Base-by-base conservation (phyloP, 768 basidiomycete genomes). In the Boletus patriciae region DNA sequence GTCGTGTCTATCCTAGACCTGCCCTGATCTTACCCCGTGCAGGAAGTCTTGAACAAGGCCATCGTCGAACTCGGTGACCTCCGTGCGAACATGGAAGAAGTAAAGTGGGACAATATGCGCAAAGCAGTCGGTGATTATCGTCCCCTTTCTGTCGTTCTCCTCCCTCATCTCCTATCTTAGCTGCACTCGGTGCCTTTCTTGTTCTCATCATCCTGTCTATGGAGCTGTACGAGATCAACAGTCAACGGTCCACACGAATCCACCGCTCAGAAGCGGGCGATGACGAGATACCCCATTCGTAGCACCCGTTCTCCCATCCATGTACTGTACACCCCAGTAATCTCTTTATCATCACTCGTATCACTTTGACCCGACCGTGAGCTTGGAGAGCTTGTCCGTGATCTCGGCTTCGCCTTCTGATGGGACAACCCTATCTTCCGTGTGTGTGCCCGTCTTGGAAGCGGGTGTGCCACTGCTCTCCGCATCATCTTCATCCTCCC, bases 61-160 rank as follows among this genome's bases (percentile, higher is more conserved):
- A 78, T 92, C 50, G 83, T 93, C 47, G 79, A 73, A 47, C 74
- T 92, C 46, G 89, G 90, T 57, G 92, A 93, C 64, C 78, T 92
- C 44, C 83, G 90, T 15, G 88, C 91, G 2, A 82, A 80, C 50
- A 87, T 92, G 53, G 92, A 94, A 69, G 90, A 92, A 64, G 85
- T 88, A 33, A 90, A 87, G 66, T 94, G 92, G 92, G 83, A 91
- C 63, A 94, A 91, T 58, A 91, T 92, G 85, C 84, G 90, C 49
- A 84, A 85, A 55, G 86, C 89, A 52, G 90, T 94, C 52, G 76
- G 90, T 89, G 62, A 70, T 84, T 81, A 19, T 27, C 47, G 0
- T 43, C 18, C 10, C 13, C 15, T 12, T 3, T 10, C 33, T 55
- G 19, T 21, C 3, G 3, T 9, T 18, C 15, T 36, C 3, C 29